Conservation (phyloP, 768 basidiomycete genomes). For the Royoungia palumana region DNA sequence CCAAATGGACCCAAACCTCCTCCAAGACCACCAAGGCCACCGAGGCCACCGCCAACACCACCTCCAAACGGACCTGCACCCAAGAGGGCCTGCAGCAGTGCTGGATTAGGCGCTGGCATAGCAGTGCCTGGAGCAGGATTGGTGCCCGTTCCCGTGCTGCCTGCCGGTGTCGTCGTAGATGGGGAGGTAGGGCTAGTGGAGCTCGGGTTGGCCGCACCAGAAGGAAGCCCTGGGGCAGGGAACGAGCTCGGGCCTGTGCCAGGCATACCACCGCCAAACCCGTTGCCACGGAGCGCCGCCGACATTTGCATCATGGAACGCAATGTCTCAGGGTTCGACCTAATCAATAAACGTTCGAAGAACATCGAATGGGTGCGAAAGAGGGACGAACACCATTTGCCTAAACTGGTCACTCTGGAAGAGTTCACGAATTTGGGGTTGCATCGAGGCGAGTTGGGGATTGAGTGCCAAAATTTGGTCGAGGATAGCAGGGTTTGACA, state of each 20-base stretch:
- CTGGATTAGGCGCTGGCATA: constrained; percentile 36
- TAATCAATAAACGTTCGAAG: constrained; percentile 21
- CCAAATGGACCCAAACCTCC: constrained; percentile 25
- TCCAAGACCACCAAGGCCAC: constrained; percentile 30
- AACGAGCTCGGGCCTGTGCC: constrained; percentile 32
- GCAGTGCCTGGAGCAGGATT: constrained; percentile 9
- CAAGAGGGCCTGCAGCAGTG: constrained; percentile 35
- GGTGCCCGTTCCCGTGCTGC: constrained; percentile 22
- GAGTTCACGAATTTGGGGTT: constrained; percentile 73
- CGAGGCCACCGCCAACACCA: constrained; percentile 17
- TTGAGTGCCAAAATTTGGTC: constrained; percentile 83
- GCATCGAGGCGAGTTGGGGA: constrained; percentile 74
- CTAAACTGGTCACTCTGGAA: constrained; percentile 76
- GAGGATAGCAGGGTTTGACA: constrained; percentile 85
- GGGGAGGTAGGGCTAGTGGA: constrained; percentile 23
- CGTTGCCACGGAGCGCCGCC: constrained; percentile 19
- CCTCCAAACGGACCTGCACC: constrained; percentile 3
- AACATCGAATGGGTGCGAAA: not conserved
- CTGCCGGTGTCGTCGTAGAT: constrained; percentile 16
- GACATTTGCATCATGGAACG: constrained; percentile 78
- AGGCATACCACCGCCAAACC: constrained; percentile 39
- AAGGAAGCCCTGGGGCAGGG: constrained; percentile 62
- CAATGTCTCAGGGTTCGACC: constrained; percentile 75
- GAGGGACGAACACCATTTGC: constrained; percentile 59
- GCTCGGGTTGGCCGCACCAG: constrained; percentile 28